These are phyloP conservation scores for Zasmidium cellare DNA, from an alignment of 2,329 filamentous ascomycete genomes.

Conservation along the genomic window DNA sequence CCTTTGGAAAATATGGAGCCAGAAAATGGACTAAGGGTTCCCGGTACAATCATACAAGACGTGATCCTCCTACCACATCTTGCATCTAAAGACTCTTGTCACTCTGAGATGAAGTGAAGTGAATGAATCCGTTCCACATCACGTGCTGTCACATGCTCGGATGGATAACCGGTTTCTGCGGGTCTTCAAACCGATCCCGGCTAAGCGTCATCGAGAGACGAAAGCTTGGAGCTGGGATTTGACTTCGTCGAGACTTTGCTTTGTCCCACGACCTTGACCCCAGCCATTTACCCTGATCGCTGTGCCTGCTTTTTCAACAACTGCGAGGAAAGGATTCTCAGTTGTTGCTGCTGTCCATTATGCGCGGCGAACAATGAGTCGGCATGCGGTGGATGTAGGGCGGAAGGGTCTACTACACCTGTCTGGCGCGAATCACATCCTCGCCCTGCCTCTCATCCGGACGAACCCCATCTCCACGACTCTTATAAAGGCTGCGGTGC, in stretches of 20 bases:
- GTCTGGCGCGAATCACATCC: conserved; percentile 7
- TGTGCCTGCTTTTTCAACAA: conserved; percentile 16
- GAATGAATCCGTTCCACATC: no score
- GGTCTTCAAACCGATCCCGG: background rate
- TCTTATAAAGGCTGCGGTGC: background rate
- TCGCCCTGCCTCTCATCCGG: conserved; percentile 10
- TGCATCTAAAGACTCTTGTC: no score
- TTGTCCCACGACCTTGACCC: conserved; percentile 13
- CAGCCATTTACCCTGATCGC: background rate
- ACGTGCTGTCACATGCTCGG: background rate
- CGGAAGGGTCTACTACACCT: conserved; percentile 19
- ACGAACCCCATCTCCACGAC: conserved; percentile 10
- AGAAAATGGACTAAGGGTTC: no score
- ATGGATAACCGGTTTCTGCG: background rate
- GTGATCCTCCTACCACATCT: no score
- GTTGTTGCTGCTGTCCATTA: conserved; percentile 8
- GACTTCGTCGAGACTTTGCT: conserved; percentile 17
- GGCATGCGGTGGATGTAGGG: conserved; percentile 35
- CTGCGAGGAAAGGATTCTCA: background rate
- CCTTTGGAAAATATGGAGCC: no score
- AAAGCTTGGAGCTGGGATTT: background rate
- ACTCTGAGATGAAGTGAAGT: no score
- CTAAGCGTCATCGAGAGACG: conserved; percentile 1
- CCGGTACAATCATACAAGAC: no score
- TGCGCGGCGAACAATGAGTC: conserved; percentile 40